phyloP scores from a whole-genome alignment of 768 basidiomycete genomes.

The Mycena maculata region DNA sequence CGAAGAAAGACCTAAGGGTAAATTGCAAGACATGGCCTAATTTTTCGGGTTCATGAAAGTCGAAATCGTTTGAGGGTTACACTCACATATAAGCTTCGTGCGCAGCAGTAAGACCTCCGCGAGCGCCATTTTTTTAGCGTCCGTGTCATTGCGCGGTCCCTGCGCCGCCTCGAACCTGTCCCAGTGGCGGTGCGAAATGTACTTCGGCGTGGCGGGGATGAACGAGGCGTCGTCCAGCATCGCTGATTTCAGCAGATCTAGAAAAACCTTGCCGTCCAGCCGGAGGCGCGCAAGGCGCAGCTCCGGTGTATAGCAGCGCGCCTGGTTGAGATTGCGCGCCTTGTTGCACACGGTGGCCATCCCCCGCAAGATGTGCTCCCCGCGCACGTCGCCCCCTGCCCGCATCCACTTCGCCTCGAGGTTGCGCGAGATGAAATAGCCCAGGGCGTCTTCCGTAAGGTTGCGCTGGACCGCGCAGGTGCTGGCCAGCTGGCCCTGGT shows the following conservation, averaged over 20 bases:
- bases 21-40: constrained; percentile 20
- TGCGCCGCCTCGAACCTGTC: constrained; percentile 1
- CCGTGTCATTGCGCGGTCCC: neutral
- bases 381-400: constrained; percentile 14
- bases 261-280: constrained; percentile 20
- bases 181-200: constrained; percentile 10
- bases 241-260: constrained; percentile 14
- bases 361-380: constrained; percentile 12
- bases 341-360: constrained; percentile 22
- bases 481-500: neutral
- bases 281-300: constrained; percentile 12
- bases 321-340: constrained; percentile 17
- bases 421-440: constrained; percentile 5
- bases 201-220: constrained; percentile 9
- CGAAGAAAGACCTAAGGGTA: constrained; percentile 19
- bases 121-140: constrained; percentile 6
- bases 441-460: constrained; percentile 19
- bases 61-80: too few species aligned
- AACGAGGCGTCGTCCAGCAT: constrained; percentile 21
- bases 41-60: too few species aligned
- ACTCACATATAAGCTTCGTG: constrained; percentile 28
- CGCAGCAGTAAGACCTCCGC: constrained; percentile 13
- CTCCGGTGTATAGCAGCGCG: constrained; percentile 10
- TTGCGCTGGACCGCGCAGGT: constrained; percentile 28
- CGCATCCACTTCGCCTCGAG: constrained; percentile 26